phyloP scores from a whole-genome alignment of 176 grass and related monocot genomes.

The Bromus sterilis region DNA sequence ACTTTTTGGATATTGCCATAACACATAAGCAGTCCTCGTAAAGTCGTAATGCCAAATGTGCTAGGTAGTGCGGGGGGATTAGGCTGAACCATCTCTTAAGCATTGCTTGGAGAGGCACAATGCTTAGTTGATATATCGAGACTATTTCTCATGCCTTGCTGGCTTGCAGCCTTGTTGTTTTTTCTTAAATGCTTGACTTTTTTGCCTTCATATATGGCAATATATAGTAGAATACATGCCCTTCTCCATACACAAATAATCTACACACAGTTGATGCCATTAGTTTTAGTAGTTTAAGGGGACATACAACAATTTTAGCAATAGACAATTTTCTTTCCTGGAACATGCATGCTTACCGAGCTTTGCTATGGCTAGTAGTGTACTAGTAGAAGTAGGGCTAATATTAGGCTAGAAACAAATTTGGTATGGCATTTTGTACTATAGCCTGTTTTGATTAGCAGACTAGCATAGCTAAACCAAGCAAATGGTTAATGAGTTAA shows the following conservation, averaged over 20 bases:
- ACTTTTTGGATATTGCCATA: not conserved
- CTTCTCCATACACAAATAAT: not conserved
- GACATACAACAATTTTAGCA: not conserved
- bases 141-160: not conserved
- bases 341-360: not conserved
- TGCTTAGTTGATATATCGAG: not conserved
- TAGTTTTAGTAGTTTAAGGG: not conserved
- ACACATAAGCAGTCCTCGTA: not conserved
- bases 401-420: not conserved
- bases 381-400: not conserved
- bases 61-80: not conserved
- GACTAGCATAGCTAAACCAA: not conserved
- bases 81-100: not conserved
- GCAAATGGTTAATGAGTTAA: not conserved
- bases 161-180: not conserved
- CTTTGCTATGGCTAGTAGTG: constrained; percentile 2
- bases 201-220: not conserved
- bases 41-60: not conserved
- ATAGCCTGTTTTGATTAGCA: not conserved
- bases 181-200: not conserved
- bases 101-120: not conserved
- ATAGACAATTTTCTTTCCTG: not conserved
- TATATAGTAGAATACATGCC: not conserved
- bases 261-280: not conserved
- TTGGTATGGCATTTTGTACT: not conserved